Conservation (phyloP, 306 rosid genomes). For the Ochetophila trinervis region DNA sequence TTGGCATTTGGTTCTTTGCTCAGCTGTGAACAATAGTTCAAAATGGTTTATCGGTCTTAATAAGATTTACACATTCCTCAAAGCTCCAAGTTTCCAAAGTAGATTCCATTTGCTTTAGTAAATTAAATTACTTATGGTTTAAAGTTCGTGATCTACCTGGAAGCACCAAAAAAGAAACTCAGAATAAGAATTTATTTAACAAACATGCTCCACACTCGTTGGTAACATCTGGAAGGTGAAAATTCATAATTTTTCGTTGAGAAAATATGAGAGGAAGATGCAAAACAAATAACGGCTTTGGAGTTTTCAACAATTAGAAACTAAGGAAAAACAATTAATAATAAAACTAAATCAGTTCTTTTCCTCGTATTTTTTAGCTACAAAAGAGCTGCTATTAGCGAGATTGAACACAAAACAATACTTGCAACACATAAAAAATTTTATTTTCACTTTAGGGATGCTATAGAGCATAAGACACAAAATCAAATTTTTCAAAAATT, state of each 20-base stretch:
- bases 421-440: too few species aligned
- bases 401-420: too few species aligned
- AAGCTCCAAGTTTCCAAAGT: constrained; percentile 1
- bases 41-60: constrained; percentile 32
- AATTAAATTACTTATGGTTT: constrained; percentile 8
- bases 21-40: constrained; percentile 41
- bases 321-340: too few species aligned
- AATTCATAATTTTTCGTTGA: neutral
- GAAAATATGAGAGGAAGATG: neutral
- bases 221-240: neutral
- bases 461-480: too few species aligned
- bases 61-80: constrained; percentile 44
- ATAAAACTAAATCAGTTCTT: too few species aligned
- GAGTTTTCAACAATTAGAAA: too few species aligned
- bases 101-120: too few species aligned
- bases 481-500: too few species aligned
- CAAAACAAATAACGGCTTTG: too few species aligned
- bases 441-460: too few species aligned
- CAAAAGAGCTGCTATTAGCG: too few species aligned
- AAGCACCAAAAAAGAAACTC: constrained; percentile 11
- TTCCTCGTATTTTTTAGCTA: too few species aligned
- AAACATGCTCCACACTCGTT: constrained; percentile 28
- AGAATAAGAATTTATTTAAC: constrained; percentile 26
- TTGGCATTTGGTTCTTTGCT: constrained; percentile 28
- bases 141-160: constrained; percentile 33